Base-by-base conservation (phyloP, 1,139 yeast species). In the Komagataea norvegica region DNA sequence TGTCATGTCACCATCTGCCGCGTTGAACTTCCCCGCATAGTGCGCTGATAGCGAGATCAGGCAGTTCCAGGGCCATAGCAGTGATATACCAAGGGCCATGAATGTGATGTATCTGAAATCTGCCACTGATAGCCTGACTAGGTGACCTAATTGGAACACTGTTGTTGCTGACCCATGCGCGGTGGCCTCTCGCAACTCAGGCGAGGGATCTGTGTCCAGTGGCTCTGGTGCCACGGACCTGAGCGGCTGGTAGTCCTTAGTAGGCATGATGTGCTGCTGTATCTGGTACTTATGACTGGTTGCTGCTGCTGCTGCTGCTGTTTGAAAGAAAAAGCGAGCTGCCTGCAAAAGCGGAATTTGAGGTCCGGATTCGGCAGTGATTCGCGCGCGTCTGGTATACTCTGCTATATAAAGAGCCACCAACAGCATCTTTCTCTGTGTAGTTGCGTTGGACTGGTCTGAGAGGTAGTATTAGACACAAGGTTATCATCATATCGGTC, bases 51-150 rank as follows among this genome's bases (percentile, higher is more conserved):
- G 96, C 1, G 94, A 79, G 8, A 91, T 64, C 50, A 88, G 81
- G 48, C 94, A 79, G 65, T 91, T 91, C 96, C 97, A 91, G 0
- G 98, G 97, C 97, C 97, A 91, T 29, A 91, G 68, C 26, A 84
- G 64, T 1, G 91, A 81, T 7, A 83, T 65, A 0, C 96, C 96
- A 9, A 85, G 70, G n/a, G 75, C 51, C 22, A 79, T 57, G 53
- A 81, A 86, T 0, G 93, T 75, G 15, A 71, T 32, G 54, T 85
- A 86, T 37, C 72, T 72, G 18, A 79, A 34, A n/a, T 40, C 46
- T 28, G 48, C 22, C 9, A 48, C 27, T 5, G 44, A 19, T 21
- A 33, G 8, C 17, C 8, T 18, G 24, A 18, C 10, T 5, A n/a
- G n/a, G n/a, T n/a, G n/a, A n/a, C n/a, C n/a, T n/a, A n/a, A n/a